These are phyloP conservation scores for Phaeosphaeriaceae sp. DNA, from an alignment of 2,329 filamentous ascomycete genomes.

Conservation along the genomic window DNA sequence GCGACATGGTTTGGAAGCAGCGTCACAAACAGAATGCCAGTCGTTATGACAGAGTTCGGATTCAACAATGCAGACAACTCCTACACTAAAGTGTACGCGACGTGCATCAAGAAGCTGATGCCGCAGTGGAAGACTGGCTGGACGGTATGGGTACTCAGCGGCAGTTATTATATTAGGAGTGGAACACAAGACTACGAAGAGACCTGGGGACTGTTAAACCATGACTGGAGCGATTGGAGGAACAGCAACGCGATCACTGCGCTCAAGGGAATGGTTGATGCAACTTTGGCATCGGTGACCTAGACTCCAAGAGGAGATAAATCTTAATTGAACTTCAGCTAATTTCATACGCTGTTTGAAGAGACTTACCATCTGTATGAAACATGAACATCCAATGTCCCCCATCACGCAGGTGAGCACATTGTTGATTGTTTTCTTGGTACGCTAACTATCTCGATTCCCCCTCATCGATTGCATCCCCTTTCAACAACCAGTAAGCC, in stretches of 20 bases:
- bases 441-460: no score
- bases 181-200: constrained; percentile 60
- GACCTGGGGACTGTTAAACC: constrained; percentile 59
- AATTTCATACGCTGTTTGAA: no score
- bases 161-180: constrained; percentile 62
- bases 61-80: constrained; percentile 54
- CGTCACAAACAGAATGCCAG: constrained; percentile 56
- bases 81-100: constrained; percentile 57
- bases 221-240: constrained; percentile 52
- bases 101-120: constrained; percentile 61
- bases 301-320: neutral
- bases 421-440: neutral
- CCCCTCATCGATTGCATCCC: no score
- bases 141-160: constrained; percentile 65
- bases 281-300: constrained; percentile 19
- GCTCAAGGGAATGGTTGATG: constrained; percentile 61
- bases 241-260: constrained; percentile 42
- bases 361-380: no score
- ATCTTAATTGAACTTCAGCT: no score
- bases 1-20: constrained; percentile 51
- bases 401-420: neutral
- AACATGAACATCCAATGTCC: no score
- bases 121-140: constrained; percentile 64
- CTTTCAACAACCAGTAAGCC: no score
- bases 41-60: constrained; percentile 67